A percentile compares a stretch with the other conserved stretches of the same genome.
Conservation (phyloP, 306 rosid species). For the Pterocarpus macrocarpus region DNA sequence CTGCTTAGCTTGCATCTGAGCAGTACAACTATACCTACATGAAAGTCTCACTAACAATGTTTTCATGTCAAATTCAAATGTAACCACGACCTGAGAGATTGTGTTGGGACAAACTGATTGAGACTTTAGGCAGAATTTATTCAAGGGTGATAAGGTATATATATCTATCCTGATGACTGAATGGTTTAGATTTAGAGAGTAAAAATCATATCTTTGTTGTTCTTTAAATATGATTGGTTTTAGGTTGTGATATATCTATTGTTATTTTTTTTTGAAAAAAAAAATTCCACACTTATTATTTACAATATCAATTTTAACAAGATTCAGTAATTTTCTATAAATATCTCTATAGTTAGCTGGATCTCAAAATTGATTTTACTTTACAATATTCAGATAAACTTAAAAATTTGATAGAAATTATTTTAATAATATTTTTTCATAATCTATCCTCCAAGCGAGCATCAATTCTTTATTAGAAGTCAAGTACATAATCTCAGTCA, state of each 20-base stretch:
- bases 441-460: too few species aligned
- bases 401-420: background rate
- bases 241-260: background rate
- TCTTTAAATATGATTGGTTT: too few species aligned
- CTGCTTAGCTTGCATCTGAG: background rate
- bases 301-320: background rate
- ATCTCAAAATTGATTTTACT: background rate
- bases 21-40: background rate
- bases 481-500: background rate
- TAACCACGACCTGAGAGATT: background rate
- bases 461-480: background rate
- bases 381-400: background rate
- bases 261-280: background rate
- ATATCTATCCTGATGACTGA: background rate
- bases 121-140: background rate
- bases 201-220: background rate
- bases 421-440: background rate
- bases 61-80: slow-evolving; percentile 15
- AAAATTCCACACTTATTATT: background rate
- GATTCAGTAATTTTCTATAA: background rate
- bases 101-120: slow-evolving; percentile 20
- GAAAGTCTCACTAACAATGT: slow-evolving; percentile 26
- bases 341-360: background rate
- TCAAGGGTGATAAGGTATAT: too few species aligned
- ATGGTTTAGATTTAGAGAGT: background rate